phyloP scores from a whole-genome alignment of 306 rosid genomes.

The Urtica urens region DNA sequence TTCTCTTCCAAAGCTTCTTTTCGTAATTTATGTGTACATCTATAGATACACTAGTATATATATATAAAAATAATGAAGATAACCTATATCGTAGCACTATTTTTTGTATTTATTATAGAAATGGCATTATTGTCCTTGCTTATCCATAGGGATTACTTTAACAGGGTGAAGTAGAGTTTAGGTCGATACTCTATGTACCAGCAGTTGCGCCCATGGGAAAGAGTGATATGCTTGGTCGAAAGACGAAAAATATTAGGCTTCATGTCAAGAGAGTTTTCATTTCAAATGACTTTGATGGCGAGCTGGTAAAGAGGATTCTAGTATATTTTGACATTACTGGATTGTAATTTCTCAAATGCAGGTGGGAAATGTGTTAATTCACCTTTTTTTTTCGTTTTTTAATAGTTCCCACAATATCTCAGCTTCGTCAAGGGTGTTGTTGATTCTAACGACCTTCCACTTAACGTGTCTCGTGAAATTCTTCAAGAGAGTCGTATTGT shows the following conservation, averaged over 20 bases:
- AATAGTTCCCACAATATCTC: conserved; percentile 84
- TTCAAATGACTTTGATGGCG: conserved; percentile 97
- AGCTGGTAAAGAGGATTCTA: conserved; percentile 52
- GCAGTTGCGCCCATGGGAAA: conserved; percentile 62
- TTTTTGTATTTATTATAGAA: no score
- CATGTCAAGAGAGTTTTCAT: conserved; percentile 90
- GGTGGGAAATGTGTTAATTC: conserved; percentile 11
- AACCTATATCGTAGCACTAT: no score
- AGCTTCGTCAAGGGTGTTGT: conserved; percentile 96
- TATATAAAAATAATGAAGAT: no score
- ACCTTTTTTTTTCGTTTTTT: conserved; percentile 14
- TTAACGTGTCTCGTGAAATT: conserved; percentile 94
- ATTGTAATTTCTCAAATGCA: no score
- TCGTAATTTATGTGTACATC: no score
- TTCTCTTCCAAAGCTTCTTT: no score
- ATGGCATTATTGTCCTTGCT: conserved; percentile 4
- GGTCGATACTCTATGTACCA: conserved; percentile 90
- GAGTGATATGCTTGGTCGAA: conserved; percentile 74
- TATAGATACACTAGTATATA: no score
- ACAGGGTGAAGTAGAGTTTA: conserved; percentile 95
- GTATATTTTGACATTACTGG: neutral
- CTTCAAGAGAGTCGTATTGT: conserved; percentile 97
- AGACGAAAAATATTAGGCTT: conserved; percentile 95
- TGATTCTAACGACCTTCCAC: conserved; percentile 95
- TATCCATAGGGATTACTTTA: conserved; percentile 19